Conservation (phyloP, 129 eudicot genomes). For the Gnaphalium uliginosum region DNA sequence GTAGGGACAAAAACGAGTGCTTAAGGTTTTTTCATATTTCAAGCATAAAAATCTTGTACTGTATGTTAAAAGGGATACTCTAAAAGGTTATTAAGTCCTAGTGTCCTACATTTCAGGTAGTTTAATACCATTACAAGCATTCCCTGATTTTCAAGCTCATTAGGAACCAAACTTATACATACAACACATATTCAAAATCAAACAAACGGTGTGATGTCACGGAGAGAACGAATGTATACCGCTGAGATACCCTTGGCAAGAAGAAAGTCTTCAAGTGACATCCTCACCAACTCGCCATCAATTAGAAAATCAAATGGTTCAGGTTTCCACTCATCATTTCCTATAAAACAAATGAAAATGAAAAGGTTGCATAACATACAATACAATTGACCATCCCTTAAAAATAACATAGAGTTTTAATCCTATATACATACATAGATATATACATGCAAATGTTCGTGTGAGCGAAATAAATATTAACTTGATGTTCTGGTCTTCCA, state of each 20-base stretch:
- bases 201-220: not conserved
- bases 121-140: not conserved
- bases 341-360: conserved; percentile 30
- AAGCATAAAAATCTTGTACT: not conserved
- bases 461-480: too few relatives aligned
- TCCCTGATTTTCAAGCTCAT: not conserved
- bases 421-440: too few relatives aligned
- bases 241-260: conserved; percentile 83
- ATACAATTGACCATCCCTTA: not conserved
- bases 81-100: not conserved
- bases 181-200: not conserved
- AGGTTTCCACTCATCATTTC: conserved; percentile 60
- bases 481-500: too few relatives aligned
- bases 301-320: conserved; percentile 90
- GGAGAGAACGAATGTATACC: conserved; percentile 38
- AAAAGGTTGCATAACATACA: too few relatives aligned
- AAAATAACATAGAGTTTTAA: not conserved
- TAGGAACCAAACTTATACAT: not conserved
- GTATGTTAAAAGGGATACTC: not conserved
- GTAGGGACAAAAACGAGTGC: not conserved
- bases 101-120: not conserved
- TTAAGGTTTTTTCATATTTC: not conserved
- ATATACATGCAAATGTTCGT: too few relatives aligned
- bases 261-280: conserved; percentile 87
- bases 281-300: conserved; percentile 72